phyloP scores from a whole-genome alignment of 495 filamentous ascomycete genomes.

The Hypomontagnella submonticulosa region DNA sequence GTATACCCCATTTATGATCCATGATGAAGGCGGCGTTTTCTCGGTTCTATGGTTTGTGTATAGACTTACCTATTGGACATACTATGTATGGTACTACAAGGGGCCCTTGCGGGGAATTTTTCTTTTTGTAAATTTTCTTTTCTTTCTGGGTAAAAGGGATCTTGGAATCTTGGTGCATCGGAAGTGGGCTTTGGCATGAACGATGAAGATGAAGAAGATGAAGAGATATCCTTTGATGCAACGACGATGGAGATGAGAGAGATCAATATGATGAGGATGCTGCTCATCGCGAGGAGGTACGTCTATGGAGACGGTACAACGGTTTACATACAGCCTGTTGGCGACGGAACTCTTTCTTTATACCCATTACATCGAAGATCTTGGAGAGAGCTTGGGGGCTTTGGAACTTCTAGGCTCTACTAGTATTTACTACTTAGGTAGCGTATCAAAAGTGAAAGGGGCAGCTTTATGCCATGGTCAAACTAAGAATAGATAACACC shows the following conservation, averaged over 20 bases:
- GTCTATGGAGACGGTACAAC: constrained; percentile 10
- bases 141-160: constrained; percentile 5
- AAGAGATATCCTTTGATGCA: constrained; percentile 12
- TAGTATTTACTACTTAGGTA: constrained; percentile 12
- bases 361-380: constrained; percentile 8
- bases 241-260: constrained; percentile 30
- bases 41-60: constrained; percentile 2
- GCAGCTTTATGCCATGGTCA: constrained; percentile 1
- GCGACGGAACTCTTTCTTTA: constrained; percentile 25
- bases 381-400: background rate
- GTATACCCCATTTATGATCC: constrained; percentile 24
- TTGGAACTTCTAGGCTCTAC: constrained; percentile 1
- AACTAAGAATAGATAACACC: background rate
- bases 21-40: constrained; percentile 32
- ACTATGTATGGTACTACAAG: constrained; percentile 10
- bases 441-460: constrained; percentile 15
- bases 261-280: background rate
- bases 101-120: constrained; percentile 26
- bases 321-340: constrained; percentile 7
- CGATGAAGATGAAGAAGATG: constrained; percentile 18
- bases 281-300: background rate
- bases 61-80: constrained; percentile 8
- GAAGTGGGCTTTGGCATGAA: background rate
- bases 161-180: background rate
- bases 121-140: no score